These are phyloP conservation scores for Escallonia rubra DNA, from an alignment of 129 eudicot species.

Conservation along the genomic window DNA sequence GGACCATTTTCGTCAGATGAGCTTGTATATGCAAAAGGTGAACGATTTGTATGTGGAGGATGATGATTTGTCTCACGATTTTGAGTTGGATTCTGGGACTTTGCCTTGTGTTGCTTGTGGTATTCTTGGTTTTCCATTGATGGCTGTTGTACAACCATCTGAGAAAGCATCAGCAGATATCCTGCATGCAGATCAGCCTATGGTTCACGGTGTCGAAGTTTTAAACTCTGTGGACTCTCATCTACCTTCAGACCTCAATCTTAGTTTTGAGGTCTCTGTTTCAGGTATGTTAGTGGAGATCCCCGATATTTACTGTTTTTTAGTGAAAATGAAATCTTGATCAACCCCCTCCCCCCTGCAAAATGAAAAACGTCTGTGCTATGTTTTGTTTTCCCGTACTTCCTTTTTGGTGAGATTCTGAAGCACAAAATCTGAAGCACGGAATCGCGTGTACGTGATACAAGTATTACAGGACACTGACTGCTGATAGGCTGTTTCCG, in stretches of 20 bases:
- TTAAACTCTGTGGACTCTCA: background rate
- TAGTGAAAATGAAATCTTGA: too few species aligned
- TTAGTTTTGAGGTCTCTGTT: constrained; percentile 16
- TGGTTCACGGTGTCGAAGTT: constrained; percentile 10
- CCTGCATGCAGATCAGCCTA: constrained; percentile 19
- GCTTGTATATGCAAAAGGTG: constrained; percentile 23
- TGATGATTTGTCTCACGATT: constrained; percentile 71
- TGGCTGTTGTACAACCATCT: constrained; percentile 84
- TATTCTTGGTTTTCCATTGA: constrained; percentile 93
- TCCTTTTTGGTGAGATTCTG: too few species aligned
- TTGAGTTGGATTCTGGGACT: constrained; percentile 82
- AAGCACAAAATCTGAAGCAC: too few species aligned
- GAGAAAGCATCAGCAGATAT: constrained; percentile 24
- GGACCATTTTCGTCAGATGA: constrained; percentile 28
- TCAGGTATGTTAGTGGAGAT: constrained; percentile 29
- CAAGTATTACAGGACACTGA: too few species aligned
- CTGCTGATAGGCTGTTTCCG: too few species aligned
- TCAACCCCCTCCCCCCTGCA: too few species aligned
- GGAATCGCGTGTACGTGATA: too few species aligned
- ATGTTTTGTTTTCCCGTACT: too few species aligned
- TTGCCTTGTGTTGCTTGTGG: constrained; percentile 98
- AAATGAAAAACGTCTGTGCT: too few species aligned
- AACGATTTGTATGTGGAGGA: constrained; percentile 42
- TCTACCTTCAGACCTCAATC: constrained; percentile 1
- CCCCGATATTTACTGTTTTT: background rate